phyloP scores from a whole-genome alignment of 2,329 filamentous ascomycete species.

The Capronia americana region DNA sequence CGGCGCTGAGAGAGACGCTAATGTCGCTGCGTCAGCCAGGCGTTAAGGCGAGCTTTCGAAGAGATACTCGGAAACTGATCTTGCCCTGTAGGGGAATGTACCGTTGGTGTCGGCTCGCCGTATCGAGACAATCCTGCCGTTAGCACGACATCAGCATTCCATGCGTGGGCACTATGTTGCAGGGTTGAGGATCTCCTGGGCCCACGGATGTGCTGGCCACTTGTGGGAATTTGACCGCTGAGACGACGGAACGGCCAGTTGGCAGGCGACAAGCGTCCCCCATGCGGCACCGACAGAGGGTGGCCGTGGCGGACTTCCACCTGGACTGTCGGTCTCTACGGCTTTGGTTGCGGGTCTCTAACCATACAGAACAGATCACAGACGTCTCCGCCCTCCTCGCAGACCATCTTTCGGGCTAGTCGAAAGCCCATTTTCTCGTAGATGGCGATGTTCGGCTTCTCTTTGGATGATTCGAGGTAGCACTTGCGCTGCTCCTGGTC shows the following conservation, averaged over 20 bases:
- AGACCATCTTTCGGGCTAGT: constrained; percentile 69
- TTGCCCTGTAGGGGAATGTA: not conserved
- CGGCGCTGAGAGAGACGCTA: not conserved
- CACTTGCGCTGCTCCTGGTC: constrained; percentile 69
- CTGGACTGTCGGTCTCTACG: constrained; percentile 1
- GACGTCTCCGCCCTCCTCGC: constrained; percentile 65
- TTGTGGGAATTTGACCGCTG: not conserved
- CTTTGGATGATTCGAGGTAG: constrained; percentile 74
- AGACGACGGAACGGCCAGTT: not conserved
- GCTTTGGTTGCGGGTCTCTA: constrained; percentile 34
- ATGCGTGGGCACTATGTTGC: not conserved
- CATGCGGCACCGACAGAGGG: not conserved
- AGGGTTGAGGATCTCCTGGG: not conserved
- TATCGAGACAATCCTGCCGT: not conserved
- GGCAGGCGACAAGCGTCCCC: not conserved
- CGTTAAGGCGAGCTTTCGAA: not conserved
- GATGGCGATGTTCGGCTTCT: constrained; percentile 71
- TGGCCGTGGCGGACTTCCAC: not conserved
- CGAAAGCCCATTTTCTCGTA: constrained; percentile 74
- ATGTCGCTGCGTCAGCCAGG: constrained; percentile 9
- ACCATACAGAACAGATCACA: constrained; percentile 54
- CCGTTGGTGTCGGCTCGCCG: not conserved
- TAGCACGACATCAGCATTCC: not conserved
- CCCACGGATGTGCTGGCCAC: not conserved
- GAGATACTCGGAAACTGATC: not conserved